Base-by-base conservation (phyloP, 2,329 filamentous ascomycete species). In the Graphilbum sp. region DNA sequence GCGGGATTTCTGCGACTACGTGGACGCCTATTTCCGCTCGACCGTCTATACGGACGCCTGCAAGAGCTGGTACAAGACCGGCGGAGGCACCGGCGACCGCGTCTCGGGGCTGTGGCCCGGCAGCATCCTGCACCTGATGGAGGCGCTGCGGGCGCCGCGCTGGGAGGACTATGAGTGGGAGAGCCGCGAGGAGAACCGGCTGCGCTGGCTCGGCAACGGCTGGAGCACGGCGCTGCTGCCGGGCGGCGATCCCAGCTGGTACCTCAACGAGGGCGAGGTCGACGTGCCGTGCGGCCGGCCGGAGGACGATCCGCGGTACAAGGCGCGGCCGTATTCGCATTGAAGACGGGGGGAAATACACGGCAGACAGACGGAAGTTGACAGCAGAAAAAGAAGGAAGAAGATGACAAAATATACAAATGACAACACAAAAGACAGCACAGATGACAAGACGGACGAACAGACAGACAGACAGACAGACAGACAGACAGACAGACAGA, bases 21-120 rank as follows among this genome's bases (percentile, higher is more conserved):
- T 30, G 7, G 27, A n/a, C 27, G 27, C 27, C 27, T 30, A 30
- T n/a, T 63, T 69, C 48, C 55, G 59, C 44, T 49, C 55, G 5
- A 67, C 62, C 0, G 64, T 69, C 2, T 69, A 66, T 48, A 51
- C 56, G 6, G 63, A 62, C 31, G 49, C 53, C 10, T 72, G 68
- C 50, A 61, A 60, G 42, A 66, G 62, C 38, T 72, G 67, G 68
- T 73, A 72, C 49, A 64, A 66, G 48, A 56, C 59, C 24, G 56
- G 59, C 10, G 56, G 56, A 17, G 60, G 57, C 19, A 49, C 46
- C 10, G 60, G 58, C 5, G 47, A 58, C 37, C 51, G 54, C 38
- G 53, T 65, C 36, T 54, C 56, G 17, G 62, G 58, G 2, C 48
- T 64, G 23, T 66, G 63, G 62, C 62, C 62, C 0, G 62, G 63